Evolutionary conservation across 495 filamentous ascomycete genomes (phyloP), one percentile per base, ranked within the genome.

Genomic region (Lasiosphaeria hispida): DNA sequence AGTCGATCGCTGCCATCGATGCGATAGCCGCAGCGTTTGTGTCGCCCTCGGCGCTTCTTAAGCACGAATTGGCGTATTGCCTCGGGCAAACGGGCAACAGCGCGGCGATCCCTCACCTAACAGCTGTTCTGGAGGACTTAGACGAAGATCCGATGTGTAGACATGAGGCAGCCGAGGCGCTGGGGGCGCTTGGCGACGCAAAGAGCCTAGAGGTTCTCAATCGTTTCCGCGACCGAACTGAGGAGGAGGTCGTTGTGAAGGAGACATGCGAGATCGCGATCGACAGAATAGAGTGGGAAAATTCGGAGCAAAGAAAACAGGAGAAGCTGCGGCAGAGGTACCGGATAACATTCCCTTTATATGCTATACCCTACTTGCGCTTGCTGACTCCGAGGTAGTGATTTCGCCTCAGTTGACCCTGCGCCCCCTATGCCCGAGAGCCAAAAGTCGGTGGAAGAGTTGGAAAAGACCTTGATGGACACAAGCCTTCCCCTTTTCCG

Each of bases 191-290:
- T 48, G 91, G 89, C 1, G 84, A 95, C 55, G 70, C 72, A 10
- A 79, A 75, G 3, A 92, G 88, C 60, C 69, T 97, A 69, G 83
- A 81, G 0, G 69, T 96, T 10, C 72, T 99, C 52, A 85, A 80
- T 68, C 65, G 78, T 49, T 81, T 92, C 64, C 79, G 89, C 43
- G 86, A 95, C 67, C 82, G 90, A 41, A 68, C 75, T 49, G 80
- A 79, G 3, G 91, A 96, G 67, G 78, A 82, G 35, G 85, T 86
- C 15, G 88, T 92, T 14, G 85, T 99, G n/a, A 81, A 82, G 34
- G 91, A 99, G 79, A 99, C 94, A 10, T 99, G 94, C 70, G 94
- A 97, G 63, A 91, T 99, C 66, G 95, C 94, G 0, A 89, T 97
- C 39, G 91, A 88, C 52, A 82, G 94, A 63, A 96, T 99, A 68